These are phyloP conservation scores for Aspergillus novofumigatus DNA, from an alignment of 2,329 filamentous ascomycete species.

Conservation along the genomic window DNA sequence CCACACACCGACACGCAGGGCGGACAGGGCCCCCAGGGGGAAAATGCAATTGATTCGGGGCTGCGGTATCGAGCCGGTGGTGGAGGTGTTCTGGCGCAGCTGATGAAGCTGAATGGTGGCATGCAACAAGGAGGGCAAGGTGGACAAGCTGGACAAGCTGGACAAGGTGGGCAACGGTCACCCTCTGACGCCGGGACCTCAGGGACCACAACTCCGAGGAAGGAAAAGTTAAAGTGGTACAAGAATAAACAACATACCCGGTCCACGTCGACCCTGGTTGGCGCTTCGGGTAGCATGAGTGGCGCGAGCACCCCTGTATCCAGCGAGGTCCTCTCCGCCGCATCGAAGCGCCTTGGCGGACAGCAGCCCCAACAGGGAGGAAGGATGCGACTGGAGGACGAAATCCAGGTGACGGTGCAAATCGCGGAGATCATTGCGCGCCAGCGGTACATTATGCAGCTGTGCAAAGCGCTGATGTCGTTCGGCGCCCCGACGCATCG, in stretches of 20 bases:
- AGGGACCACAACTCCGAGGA: conserved; percentile 14
- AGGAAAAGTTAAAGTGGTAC: conserved; percentile 30
- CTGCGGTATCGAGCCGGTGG: conserved; percentile 23
- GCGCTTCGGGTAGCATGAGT: conserved; percentile 15
- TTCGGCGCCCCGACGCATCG: conserved; percentile 89
- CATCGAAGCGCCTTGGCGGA: conserved; percentile 22
- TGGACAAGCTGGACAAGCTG: not conserved
- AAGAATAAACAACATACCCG: conserved; percentile 23
- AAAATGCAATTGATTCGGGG: conserved; percentile 9
- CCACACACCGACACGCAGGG: conserved; percentile 6
- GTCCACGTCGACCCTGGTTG: conserved; percentile 23
- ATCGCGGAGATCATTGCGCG: conserved; percentile 68
- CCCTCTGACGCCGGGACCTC: conserved; percentile 5
- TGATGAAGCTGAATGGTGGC: conserved; percentile 25
- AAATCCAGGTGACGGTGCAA: conserved; percentile 57
- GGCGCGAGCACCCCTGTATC: conserved; percentile 28
- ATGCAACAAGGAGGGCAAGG: conserved; percentile 5
- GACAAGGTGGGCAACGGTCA: conserved; percentile 4
- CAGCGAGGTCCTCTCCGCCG: conserved; percentile 24
- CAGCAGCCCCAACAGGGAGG: conserved; percentile 11
- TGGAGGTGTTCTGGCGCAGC: conserved; percentile 29
- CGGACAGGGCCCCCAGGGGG: conserved; percentile 6
- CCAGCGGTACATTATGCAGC: conserved; percentile 76
- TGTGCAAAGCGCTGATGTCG: conserved; percentile 82
- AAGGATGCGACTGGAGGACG: conserved; percentile 36